Evolutionary conservation across 2,329 filamentous ascomycete species (phyloP).

Genomic region (Fusarium redolens): DNA sequence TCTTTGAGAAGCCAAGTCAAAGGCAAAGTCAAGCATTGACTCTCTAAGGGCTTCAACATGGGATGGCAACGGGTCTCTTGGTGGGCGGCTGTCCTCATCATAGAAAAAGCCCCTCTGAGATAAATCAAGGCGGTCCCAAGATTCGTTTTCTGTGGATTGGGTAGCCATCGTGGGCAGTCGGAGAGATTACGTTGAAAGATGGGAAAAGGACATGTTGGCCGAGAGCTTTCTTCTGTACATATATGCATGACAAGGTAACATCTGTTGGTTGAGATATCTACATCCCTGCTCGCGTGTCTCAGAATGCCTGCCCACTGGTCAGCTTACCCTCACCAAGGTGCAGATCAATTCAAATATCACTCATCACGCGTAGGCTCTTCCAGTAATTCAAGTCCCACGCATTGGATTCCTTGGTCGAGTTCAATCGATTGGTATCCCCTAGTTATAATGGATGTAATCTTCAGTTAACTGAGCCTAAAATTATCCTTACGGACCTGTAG

Average conservation of each 20-base stretch:
- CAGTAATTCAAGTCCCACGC: fast-evolving
- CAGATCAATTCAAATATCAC: not conserved
- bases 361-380: fast-evolving
- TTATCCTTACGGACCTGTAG: not conserved
- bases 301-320: not conserved
- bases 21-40: not conserved
- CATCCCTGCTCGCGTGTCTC: not conserved
- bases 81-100: not conserved
- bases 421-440: too few species aligned
- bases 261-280: not conserved
- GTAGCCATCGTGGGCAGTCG: not conserved
- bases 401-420: too few species aligned
- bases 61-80: not conserved
- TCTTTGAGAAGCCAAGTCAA: not conserved
- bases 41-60: not conserved
- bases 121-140: not conserved
- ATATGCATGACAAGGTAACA: not conserved
- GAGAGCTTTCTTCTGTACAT: not conserved
- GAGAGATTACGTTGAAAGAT: not conserved
- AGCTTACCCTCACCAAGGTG: not conserved
- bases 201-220: not conserved
- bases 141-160: too few species aligned
- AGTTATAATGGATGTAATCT: not conserved
- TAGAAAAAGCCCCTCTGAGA: not conserved
- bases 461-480: fast-evolving